Base-by-base conservation (phyloP, 495 filamentous ascomycete species). In the Penicillium lagena region DNA sequence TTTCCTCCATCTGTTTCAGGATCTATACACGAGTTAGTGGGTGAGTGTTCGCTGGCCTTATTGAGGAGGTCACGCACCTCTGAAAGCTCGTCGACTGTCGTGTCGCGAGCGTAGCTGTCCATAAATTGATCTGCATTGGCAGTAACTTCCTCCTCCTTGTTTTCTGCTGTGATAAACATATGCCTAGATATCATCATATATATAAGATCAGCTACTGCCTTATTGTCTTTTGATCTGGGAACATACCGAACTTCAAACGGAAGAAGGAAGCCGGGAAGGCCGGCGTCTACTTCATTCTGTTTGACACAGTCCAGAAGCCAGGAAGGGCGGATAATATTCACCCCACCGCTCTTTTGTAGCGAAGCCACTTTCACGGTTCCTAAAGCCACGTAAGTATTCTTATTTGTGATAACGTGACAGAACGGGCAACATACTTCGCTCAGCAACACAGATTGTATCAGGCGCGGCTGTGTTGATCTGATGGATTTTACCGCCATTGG, bases 241-340 rank as follows among this genome's bases (percentile, higher is more conserved):
- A 73, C 61, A 48, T 81, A 85, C 37, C 75, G 76, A 6, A 82
- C 78, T 55, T 93, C 88, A 29, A 79, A 76, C 1, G 87, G 87
- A 8, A 90, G 64, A 17, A 88, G 60, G 22, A 81, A 68, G 30
- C 74, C 76, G 0, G 72, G 58, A 17, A 76, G 62, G 7, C 74
- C 71, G 10, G 66, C 67, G 55, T 93, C 87, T 10, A 72, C 67
- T 40, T 88, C 74, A 13, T 63, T 71, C 52, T 88, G 84, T 50
- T 68, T 71, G 43, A 89, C 73, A 50, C 86, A 93, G 59, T 96
- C 89, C 29, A 90, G 71, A 9, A 96, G 64, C 93, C 93, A 99
- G 11, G 73, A 76, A 6, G 90, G 86, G 13, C 80, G 77, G 33
- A 96, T 72, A 45, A 97, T 82, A 48, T 88, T 81, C 15, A 71